These are phyloP conservation scores for Fusarium beomiforme DNA, from an alignment of 2,329 filamentous ascomycete species.

Conservation along the genomic window DNA sequence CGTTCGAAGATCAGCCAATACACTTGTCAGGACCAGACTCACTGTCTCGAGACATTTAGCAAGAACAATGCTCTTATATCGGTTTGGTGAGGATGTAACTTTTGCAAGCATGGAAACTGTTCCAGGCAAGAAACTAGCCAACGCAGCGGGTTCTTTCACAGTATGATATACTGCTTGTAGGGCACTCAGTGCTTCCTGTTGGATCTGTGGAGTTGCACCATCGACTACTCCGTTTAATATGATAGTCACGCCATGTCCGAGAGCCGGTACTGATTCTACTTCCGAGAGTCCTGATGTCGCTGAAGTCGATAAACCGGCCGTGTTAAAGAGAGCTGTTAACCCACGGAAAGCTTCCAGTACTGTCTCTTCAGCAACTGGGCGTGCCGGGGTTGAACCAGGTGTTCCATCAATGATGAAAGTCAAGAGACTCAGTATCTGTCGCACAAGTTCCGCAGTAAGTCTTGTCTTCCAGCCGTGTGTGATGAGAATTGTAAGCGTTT, in stretches of 20 bases:
- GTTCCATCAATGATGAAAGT: constrained; percentile 82
- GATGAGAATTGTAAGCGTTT: constrained; percentile 79
- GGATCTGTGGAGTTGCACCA: constrained; percentile 72
- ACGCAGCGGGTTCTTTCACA: constrained; percentile 76
- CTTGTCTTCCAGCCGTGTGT: constrained; percentile 80
- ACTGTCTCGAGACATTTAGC: constrained; percentile 69
- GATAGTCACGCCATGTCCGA: constrained; percentile 85
- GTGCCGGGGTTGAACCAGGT: constrained; percentile 61
- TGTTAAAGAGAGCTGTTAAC: constrained; percentile 71
- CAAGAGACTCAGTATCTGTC: constrained; percentile 86
- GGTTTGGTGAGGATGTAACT: constrained; percentile 74
- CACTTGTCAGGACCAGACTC: constrained; percentile 61
- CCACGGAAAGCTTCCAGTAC: constrained; percentile 76
- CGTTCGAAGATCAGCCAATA: constrained; percentile 67
- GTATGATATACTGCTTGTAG: constrained; percentile 70
- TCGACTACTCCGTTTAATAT: constrained; percentile 78
- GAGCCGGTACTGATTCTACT: constrained; percentile 73
- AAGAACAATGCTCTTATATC: constrained; percentile 68
- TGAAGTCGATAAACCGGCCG: constrained; percentile 61
- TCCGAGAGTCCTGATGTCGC: constrained; percentile 62
- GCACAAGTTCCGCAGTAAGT: constrained; percentile 77
- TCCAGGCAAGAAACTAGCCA: constrained; percentile 88
- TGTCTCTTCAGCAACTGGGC: constrained; percentile 75
- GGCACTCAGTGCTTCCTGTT: constrained; percentile 73
- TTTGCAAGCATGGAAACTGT: constrained; percentile 85